Evolutionary conservation across 2,329 filamentous ascomycete species (phyloP).

Genomic region (Zymoseptoria crescenta): DNA sequence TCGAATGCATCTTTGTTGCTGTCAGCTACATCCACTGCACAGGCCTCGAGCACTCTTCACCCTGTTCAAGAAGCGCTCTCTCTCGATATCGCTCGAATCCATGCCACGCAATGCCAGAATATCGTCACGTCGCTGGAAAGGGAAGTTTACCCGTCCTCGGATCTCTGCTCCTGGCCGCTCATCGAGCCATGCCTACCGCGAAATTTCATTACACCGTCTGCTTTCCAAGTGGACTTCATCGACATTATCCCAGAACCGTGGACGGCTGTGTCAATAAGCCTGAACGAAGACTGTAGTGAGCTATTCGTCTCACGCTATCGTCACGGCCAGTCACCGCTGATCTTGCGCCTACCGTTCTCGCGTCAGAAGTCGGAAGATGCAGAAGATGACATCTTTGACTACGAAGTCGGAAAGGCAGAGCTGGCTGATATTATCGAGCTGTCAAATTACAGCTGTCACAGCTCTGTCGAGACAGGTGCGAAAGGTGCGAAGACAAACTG

Average conservation of each 20-base stretch:
- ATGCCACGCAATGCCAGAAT: conserved; percentile 61
- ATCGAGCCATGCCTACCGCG: conserved; percentile 11
- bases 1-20: conserved; percentile 60
- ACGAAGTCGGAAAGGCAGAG: conserved; percentile 69
- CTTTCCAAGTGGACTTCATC: conserved; percentile 72
- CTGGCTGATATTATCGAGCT: conserved; percentile 72
- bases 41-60: conserved; percentile 39
- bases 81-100: conserved; percentile 61
- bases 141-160: conserved; percentile 30
- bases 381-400: conserved; percentile 75
- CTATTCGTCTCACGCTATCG: conserved; percentile 83
- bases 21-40: conserved; percentile 48
- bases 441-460: conserved; percentile 78
- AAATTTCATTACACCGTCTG: conserved; percentile 23
- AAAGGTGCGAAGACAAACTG: conserved; percentile 73
- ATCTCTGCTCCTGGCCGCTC: conserved; percentile 35
- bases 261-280: conserved; percentile 76
- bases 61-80: conserved; percentile 38
- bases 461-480: conserved; percentile 59
- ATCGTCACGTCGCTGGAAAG: conserved; percentile 45
- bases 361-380: conserved; percentile 73
- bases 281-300: conserved; percentile 76
- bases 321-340: conserved; percentile 67
- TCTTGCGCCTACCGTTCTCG: conserved; percentile 76
- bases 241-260: conserved; percentile 76